phyloP scores from a whole-genome alignment of 2,329 filamentous ascomycete genomes.

The Fusarium oxysporum region DNA sequence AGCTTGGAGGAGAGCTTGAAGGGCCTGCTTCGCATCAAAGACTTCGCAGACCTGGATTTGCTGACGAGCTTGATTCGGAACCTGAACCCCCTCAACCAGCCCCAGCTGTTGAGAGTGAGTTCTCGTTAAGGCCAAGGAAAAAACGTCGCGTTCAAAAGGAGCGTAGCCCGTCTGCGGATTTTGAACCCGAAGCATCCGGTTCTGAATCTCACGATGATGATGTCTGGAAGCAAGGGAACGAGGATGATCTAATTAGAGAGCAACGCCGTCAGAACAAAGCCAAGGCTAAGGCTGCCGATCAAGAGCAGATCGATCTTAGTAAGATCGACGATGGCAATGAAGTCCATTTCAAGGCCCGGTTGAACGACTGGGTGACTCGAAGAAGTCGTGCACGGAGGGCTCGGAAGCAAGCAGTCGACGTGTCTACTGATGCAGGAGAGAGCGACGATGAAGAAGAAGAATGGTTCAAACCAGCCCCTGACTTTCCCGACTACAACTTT shows the following conservation, averaged over 20 bases:
- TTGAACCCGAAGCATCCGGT: constrained; percentile 51
- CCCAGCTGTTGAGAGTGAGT: constrained; percentile 60
- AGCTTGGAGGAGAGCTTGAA: constrained; percentile 55
- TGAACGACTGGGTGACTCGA: constrained; percentile 78
- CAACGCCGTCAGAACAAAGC: constrained; percentile 57
- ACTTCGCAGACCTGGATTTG: constrained; percentile 79
- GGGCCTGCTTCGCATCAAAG: constrained; percentile 76
- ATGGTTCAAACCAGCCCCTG: constrained; percentile 89
- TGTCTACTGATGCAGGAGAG: constrained; percentile 52
- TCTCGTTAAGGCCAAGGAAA: constrained; percentile 69
- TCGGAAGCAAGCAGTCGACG: constrained; percentile 52
- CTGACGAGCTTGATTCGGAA: constrained; percentile 48
- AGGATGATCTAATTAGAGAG: constrained; percentile 54
- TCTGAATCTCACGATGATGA: constrained; percentile 52
- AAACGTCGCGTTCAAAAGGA: constrained; percentile 58
- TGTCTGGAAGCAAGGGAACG: constrained; percentile 54
- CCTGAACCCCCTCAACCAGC: constrained; percentile 29
- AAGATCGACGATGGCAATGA: constrained; percentile 91
- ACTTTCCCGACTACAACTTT: constrained; percentile 79
- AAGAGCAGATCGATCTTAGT: constrained; percentile 61
- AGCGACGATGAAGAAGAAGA: constrained; percentile 64
- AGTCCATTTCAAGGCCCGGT: constrained; percentile 77
- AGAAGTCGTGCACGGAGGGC: constrained; percentile 57
- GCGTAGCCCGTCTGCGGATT: constrained; percentile 61
- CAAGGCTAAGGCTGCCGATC: constrained; percentile 51